A percentile compares a stretch with the other conserved stretches of the same genome.
phyloP scores from a whole-genome alignment of 192 early-diverging fungal species.

The Coemansia pectinata region DNA sequence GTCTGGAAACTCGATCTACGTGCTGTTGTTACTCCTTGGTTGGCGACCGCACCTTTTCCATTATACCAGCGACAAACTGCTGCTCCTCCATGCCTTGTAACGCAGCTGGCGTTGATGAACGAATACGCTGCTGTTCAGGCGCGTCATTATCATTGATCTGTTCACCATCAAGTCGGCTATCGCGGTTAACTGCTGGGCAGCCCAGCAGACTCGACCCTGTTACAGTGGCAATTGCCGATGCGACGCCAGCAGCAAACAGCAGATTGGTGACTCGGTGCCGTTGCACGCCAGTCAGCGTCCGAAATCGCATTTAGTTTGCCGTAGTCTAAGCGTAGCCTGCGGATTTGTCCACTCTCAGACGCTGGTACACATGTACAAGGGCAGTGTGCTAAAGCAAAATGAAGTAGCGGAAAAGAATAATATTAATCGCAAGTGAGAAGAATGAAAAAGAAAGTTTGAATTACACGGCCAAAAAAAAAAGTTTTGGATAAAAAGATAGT shows the following conservation, averaged over 20 bases:
- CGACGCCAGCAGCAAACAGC: constrained; percentile 46
- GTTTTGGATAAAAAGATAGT: neutral
- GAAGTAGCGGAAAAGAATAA: neutral
- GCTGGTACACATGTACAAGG: neutral
- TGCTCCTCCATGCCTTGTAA: constrained; percentile 17
- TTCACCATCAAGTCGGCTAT: constrained; percentile 34
- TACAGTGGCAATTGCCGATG: constrained; percentile 45
- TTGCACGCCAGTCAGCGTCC: constrained; percentile 49
- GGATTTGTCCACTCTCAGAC: constrained; percentile 2
- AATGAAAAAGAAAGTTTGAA: neutral
- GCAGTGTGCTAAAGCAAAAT: neutral
- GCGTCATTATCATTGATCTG: constrained; percentile 1
- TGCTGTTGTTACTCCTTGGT: neutral
- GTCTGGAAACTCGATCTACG: neutral
- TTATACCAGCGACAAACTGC: constrained; percentile 21
- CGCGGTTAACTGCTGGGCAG: constrained; percentile 50
- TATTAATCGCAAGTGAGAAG: neutral
- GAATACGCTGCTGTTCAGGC: neutral
- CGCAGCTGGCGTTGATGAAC: constrained; percentile 5
- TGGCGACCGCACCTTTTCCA: constrained; percentile 7
- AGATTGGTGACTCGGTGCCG: constrained; percentile 48
- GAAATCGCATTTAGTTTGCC: constrained; percentile 40
- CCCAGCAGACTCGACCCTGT: constrained; percentile 50
- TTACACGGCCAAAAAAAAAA: neutral
- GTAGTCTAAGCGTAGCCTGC: neutral